Base-by-base conservation (phyloP, 495 filamentous ascomycete genomes). In the Cercophora scortea region DNA sequence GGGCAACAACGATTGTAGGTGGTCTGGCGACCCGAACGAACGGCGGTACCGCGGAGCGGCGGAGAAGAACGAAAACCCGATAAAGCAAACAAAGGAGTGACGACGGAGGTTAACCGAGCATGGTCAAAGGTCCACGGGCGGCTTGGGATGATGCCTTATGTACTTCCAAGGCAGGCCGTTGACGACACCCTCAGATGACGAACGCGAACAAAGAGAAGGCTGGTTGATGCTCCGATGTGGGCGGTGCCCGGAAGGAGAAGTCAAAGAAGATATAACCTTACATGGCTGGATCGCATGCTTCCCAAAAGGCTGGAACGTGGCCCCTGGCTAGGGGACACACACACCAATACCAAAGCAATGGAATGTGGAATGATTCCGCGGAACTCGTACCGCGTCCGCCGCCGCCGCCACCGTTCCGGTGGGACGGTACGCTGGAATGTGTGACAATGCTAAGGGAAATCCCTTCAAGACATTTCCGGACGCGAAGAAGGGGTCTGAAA, bases 71-170 rank as follows among this genome's bases (percentile, higher is more conserved):
- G 46, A 35, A 48, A 39, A 49, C 34, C 12, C 6, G 8, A 18
- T 40, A 40, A 60, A 49, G 50, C 47, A 61, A 61, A 65, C 53
- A 63, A 63, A 67, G 57, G 62, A 67, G 55, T 55, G 60, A 34
- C 53, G 34, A 38, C 42, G 41, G 35, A 39, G 50, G 15, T 46
- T 38, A 39, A 51, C n/a, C 43, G 46, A 33, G 40, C 56, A 52
- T 54, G 25, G 5, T 25, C 25, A 25, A 25, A 25, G 25, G 25
- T 25, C 25, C 25, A 25, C 2, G 25, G 25, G 5, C 5, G 5
- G 25, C 25, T 25, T 25, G 25, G 25, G 25, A 25, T 25, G 25
- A 13, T 38, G 10, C 36, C 36, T 38, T 38, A 11, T 38, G 36
- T 38, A 38, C 36, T 38, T 57, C 39, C 50, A 58, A 18, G 45